Conservation (phyloP, 2,329 filamentous ascomycete species). For the Talaromyces sp. region DNA sequence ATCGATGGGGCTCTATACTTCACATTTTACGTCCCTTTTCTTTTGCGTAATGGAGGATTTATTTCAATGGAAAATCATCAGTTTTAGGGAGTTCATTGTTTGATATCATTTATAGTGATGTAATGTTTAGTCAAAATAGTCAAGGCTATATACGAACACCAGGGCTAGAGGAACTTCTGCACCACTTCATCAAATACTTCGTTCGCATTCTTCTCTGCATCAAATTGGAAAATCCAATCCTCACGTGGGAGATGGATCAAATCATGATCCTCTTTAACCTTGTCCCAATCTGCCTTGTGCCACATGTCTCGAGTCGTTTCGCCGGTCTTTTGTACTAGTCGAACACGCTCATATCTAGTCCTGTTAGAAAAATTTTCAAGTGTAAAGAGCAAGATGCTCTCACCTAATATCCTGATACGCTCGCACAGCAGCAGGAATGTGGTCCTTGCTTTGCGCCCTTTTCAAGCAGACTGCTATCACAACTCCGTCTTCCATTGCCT, state of each 20-base stretch:
- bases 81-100: too few species aligned
- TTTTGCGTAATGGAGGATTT: too few species aligned
- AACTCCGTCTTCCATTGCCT: conserved; percentile 42
- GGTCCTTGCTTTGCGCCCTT: conserved; percentile 21
- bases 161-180: conserved; percentile 17
- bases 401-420: conserved; percentile 40
- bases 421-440: conserved; percentile 39
- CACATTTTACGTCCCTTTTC: too few species aligned
- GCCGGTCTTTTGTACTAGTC: conserved; percentile 46
- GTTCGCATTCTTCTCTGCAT: conserved; percentile 47
- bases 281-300: conserved; percentile 50
- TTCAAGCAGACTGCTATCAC: conserved; percentile 25
- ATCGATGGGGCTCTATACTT: too few species aligned
- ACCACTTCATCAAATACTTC: conserved; percentile 30
- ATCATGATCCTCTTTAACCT: conserved; percentile 36
- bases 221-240: conserved; percentile 47
- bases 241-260: conserved; percentile 46
- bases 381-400: background rate
- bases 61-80: too few species aligned
- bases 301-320: conserved; percentile 47
- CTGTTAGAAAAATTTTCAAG: background rate
- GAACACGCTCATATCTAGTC: conserved; percentile 43
- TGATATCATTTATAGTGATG: too few species aligned
- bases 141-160: background rate
- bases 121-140: too few species aligned